Evolutionary conservation across 768 basidiomycete genomes (phyloP).

Genomic region (Guyanaporus albipodus): DNA sequence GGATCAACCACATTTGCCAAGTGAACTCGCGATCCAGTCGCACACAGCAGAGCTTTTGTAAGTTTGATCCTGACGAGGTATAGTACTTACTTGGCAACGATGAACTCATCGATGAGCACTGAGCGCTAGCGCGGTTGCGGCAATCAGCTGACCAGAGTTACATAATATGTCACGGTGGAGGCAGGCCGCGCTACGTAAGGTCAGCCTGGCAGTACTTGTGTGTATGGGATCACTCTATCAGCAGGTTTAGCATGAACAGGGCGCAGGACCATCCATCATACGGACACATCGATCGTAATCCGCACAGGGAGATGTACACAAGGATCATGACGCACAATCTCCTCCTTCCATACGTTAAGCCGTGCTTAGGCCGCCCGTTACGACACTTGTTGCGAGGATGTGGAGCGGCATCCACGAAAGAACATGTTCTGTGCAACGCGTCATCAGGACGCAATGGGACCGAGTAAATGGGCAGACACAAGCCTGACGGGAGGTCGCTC

Average conservation of each 20-base stretch:
- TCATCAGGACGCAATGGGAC: constrained; percentile 6
- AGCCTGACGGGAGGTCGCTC: constrained; percentile 55
- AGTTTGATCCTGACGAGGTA: too few relatives aligned
- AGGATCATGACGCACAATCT: constrained; percentile 18
- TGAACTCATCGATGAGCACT: too few relatives aligned
- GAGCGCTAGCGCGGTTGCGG: too few relatives aligned
- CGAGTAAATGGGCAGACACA: constrained; percentile 2
- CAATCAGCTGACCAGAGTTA: too few relatives aligned
- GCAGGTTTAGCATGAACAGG: neutral
- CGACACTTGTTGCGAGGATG: constrained; percentile 70
- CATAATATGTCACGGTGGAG: too few relatives aligned
- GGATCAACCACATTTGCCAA: too few relatives aligned
- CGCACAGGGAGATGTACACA: constrained; percentile 10
- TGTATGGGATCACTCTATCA: too few relatives aligned
- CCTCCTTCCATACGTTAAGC: constrained; percentile 62
- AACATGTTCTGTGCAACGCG: constrained; percentile 21
- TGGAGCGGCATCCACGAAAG: constrained; percentile 51
- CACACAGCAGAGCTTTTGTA: too few relatives aligned
- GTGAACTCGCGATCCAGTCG: too few relatives aligned
- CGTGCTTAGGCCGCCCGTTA: constrained; percentile 72
- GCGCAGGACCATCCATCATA: constrained; percentile 13
- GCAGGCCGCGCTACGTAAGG: too few relatives aligned
- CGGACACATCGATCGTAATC: constrained; percentile 7
- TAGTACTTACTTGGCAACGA: too few relatives aligned
- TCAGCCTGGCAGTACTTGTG: too few relatives aligned